Evolutionary conservation across 306 rosid species (phyloP), one percentile per base, ranked within the genome.

Genomic region (Carpinus fangiana): DNA sequence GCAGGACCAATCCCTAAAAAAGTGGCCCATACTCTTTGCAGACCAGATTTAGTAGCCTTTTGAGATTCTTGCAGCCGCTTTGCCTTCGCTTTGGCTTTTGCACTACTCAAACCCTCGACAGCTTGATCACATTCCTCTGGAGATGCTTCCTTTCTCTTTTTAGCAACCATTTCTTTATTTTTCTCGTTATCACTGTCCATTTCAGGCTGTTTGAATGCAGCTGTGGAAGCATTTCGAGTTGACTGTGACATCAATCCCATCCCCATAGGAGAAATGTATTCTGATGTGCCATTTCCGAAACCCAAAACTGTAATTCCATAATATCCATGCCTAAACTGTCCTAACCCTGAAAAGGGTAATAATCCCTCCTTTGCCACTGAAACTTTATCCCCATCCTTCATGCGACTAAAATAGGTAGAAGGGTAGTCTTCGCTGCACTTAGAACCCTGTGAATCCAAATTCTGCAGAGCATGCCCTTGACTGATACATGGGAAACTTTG

Each of bases 61-160:
- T 76, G 86, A 64, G 93, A 72, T 13, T 87, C 97, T 53, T 86
- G 96, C 48, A 86, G 74, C 38, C 89, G 90, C 72, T 91, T 92
- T 8, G 98, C 96, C 89, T 84, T 94, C 12, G 95, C 97, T 76
- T 90, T 90, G 14, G 98, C 98, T 80, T 94, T 94, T 5, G 87
- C 98, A 3, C 86, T 82, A 70, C 89, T 94, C 72, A 94, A 84
- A 8, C 95, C 97, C 77, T 86, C 95, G 14, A 94, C 97, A 5
- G 98, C 98, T 72, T 92, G 90, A 87, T 94, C 98, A 54, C 98
- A 92, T 59, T 92, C 98, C 85, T 94, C 97, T 0, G 98, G 95
- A 67, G 98, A 92, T 26, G 97, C 95, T 56, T 90, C 92, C 59
- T 87, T 92, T 76, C 88, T 89, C 82, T 89, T 89, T 75, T 83